phyloP scores from a whole-genome alignment of 2,329 filamentous ascomycete genomes.

The Domatiomyces globalis region DNA sequence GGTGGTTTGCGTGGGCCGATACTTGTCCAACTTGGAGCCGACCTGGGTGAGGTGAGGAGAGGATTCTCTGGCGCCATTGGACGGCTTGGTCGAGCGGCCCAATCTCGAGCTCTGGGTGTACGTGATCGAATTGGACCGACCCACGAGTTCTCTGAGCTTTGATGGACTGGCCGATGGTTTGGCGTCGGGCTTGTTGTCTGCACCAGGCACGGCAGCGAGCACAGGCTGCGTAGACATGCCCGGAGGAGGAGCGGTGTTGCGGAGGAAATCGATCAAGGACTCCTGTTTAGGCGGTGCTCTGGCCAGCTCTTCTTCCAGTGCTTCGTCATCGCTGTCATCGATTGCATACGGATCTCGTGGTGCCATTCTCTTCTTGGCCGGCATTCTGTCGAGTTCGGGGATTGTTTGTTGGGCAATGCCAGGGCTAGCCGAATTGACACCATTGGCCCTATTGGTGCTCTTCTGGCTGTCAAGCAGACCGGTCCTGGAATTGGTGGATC shows the following conservation, averaged over 20 bases:
- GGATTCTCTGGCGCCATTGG: conserved; percentile 12
- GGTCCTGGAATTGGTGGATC: conserved; percentile 61
- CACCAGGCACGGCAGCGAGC: conserved; percentile 7
- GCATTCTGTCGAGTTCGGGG: conserved; percentile 34
- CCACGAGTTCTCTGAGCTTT: conserved; percentile 9
- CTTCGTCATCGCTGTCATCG: conserved; percentile 57
- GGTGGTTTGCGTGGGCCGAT: conserved; percentile 21
- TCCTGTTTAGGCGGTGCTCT: conserved; percentile 28
- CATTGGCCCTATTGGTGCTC: conserved; percentile 13
- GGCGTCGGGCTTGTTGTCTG: conserved; percentile 3
- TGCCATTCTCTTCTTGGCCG: conserved; percentile 60
- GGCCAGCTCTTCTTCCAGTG: conserved; percentile 43
- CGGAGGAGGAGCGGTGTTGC: conserved; percentile 30
- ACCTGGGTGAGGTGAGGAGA: conserved; percentile 16
- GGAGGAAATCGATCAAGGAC: conserved; percentile 35
- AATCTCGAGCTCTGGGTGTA: conserved; percentile 7
- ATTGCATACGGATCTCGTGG: conserved; percentile 89
- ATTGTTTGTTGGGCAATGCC: conserved; percentile 9
- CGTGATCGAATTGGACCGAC: background rate
- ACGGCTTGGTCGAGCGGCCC: conserved; percentile 3
- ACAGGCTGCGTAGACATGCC: conserved; percentile 20
- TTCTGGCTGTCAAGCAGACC: conserved; percentile 43
- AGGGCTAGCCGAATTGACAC: conserved; percentile 2
- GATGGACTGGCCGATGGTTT: conserved; percentile 10
- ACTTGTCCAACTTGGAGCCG: conserved; percentile 22